Evolutionary conservation across 1,284 basidiomycete species (phyloP), one percentile per base, ranked within the genome.

Genomic region (Cutaneotrichosporon curvatum): DNA sequence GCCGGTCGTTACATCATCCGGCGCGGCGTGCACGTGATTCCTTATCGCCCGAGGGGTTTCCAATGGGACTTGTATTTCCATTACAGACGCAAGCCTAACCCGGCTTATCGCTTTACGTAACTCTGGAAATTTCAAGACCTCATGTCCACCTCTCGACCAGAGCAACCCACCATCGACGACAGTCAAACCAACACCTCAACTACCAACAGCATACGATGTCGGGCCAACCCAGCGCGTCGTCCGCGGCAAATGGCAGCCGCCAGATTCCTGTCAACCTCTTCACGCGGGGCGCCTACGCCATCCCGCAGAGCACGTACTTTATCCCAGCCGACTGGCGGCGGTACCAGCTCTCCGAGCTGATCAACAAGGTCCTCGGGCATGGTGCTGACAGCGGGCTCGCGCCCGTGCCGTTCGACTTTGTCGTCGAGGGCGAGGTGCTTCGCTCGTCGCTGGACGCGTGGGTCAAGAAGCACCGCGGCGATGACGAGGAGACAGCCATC

Each of bases 301-400:
- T 98, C 20, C 94, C 92, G 0, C 76, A 82, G 1, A 86, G 90
- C 65, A 92, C 90, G 62, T 97, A 92, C 69, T 85, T 97, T 81
- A 85, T 98, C 20, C 94, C 94, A 0, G 76, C 82, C 2, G 76
- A 81, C 68, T 98, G 92, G 92, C 81, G 80, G 47, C 83, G 92
- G 15, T 95, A 87, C 67, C 94, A 97, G 65, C 84, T 98, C n/a
- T 97, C 92, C 0, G 91, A 96, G 56, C 82, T 97, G 39, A 84
- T 99, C 57, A 98, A 98, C 76, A 94, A 95, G 65, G 87, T 94
- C 1, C 77, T 98, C 15, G 78, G 79, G 1, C 79, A 89, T 11
- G 52, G 50, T 10, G 23, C 49, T 9, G 60, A 60, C 21, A 41
- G 50, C 32, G 61, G 62, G 2, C 43, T 54, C n/a, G 78, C 79